Evolutionary conservation across 2,329 filamentous ascomycete genomes (phyloP), one percentile per base, ranked within the genome.

Genomic region (Cytospora piceae): DNA sequence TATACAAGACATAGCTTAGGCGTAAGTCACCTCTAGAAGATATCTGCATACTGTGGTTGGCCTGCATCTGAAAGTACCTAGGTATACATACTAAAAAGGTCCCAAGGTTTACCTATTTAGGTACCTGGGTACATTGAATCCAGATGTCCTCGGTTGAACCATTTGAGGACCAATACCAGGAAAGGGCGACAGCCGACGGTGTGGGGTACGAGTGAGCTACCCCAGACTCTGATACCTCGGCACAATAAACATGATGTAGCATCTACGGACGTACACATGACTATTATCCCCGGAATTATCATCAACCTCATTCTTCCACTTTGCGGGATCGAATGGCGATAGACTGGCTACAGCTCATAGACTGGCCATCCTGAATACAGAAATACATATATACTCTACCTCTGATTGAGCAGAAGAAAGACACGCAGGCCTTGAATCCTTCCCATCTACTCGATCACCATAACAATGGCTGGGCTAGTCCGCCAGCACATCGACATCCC

Each of bases 401-500:
- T 9, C 7, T 42, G 39, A 20, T n/a, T 7, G 39, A 42, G 17
- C 4, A 42, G 6, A 42, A 17, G 3, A 39, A 17, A 39, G 12
- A 17, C 37, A 39, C 37, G 37, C 37, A 39, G 37, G 15, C 37
- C 15, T 39, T 17, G 8, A 17, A 14, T 11, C 12, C 39, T 20
- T n/a, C 22, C 32, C 14, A 37, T 39, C 17, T 39, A 7, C 11
- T n/a, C 39, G 8, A 20, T 27, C 24, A 32, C 42, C 22, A 27
- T 42, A 24, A 73, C 64, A 61, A 90, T 97, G 94, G 94, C 95
- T 61, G 94, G 94, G 72, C 84, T 84, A 69, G 89, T 99, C 66
- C 89, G 95, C 76, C 95, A 99, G 76, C 92, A 92, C 53, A 96
- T 99, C 75, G 92, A 98, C 75, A 80, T 94, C 72, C 80, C 85